Evolutionary conservation across 169 alveolate genomes (phyloP), one percentile per base, ranked within the genome.

Genomic region (Plasmodium cynomolgi): DNA sequence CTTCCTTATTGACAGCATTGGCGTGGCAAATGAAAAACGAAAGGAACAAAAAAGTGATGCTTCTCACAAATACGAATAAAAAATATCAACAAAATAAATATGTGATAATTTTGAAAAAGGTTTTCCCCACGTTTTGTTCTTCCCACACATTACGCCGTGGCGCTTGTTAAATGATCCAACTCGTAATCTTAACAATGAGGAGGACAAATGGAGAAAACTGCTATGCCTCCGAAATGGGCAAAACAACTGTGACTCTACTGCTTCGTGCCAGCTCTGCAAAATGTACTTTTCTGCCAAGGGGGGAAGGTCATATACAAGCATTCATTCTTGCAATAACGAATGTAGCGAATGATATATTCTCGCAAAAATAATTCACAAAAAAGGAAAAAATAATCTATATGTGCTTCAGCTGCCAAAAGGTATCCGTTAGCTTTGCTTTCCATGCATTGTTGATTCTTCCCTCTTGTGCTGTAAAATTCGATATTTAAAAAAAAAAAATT

Each of bases 1-100:
- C 44, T 95, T 94, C 56, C 97, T 81, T 54, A 91, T 72, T 17
- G 96, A 93, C 77, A 96, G 88, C 97, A 96, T 96, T 91, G 37
- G 37, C 39, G 37, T 26, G 23, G n/a, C 39, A 68, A 68, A 68
- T 26, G 37, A 68, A 68, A 58, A 68, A 68, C 20, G 37, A n/a
- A 50, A 11, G 37, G 3, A 23, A 62, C 13, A 68, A 68, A 84
- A 34, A 23, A 56, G 34, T 8, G 20, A 20, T 0, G 37, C 39
- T 68, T 26, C 77, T 68, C n/a, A 29, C 37, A 68, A 29, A 68
- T 68, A 26, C 33, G 41, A 68, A 7, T 23, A 23, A 68, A 68
- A 23, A 23, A 68, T 68, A 68, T 23, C 41, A 68, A 81, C 39
- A 50, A 2, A 39, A 20, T 41, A 81, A 81, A 20, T 41, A 41